Base-by-base conservation (phyloP, 345 rosid genomes). In the Nasturtium officinale region DNA sequence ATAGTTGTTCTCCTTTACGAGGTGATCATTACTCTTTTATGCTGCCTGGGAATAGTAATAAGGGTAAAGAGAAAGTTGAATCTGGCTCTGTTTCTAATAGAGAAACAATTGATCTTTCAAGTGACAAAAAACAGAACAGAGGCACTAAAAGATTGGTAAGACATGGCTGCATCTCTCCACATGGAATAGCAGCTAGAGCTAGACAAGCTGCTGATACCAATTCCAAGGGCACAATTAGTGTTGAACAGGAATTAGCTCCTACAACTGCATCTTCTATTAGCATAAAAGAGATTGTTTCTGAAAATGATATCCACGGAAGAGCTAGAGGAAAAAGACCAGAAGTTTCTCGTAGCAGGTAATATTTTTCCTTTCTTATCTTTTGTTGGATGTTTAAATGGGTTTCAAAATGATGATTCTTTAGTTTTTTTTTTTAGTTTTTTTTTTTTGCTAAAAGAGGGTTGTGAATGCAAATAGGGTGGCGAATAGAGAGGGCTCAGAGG, bases 141-240 rank as follows among this genome's bases (percentile, higher is more conserved):
- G 82, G 91, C 67, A 82, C 79, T 48, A 94, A 79, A 77, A 82
- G 89, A 72, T 81, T 94, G 82, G 98, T 91, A n/a, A 78, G 93
- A 69, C 81, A 89, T 75, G 98, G 98, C 35, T 91, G 90, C 80
- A 94, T 94, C 32, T 89, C 96, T 78, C 97, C 95, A 1, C 72
- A 77, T 63, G 87, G 74, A 72, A 89, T 86, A 74, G 87, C 86
- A 65, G 74, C 76, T 29, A 86, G 67, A 80, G 78, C 82, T 58
- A 83, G 81, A 59, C 81, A 80, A 78, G 61, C 60, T 65, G 84
- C 77, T 33, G 83, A 81, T 28, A 69, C 43, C 60, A 71, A 18
- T 64, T 40, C 77, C 56, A 59, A 63, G 35, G 73, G 59, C 65
- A 64, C 45, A 25, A 28, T 63, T 9, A 47, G 65, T 74, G 59